Evolutionary conservation across 1,139 yeast genomes (phyloP).

Genomic region (Taphrina sp.): DNA sequence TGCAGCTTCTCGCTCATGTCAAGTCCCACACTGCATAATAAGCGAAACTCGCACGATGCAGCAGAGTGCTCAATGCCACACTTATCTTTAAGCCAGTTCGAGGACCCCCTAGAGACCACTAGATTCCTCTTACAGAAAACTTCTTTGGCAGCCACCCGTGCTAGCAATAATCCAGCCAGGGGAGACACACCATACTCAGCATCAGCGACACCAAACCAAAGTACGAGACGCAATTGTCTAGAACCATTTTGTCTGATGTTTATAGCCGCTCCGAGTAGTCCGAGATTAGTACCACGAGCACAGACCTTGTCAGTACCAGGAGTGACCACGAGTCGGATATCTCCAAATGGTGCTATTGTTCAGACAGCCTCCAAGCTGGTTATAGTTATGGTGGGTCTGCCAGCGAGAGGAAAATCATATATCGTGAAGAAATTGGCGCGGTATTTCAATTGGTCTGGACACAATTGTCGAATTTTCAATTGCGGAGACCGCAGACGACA

Average conservation of each 20-base stretch:
- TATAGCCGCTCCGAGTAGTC: constrained; percentile 31
- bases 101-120: constrained; percentile 22
- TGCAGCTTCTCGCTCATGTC: too few species aligned
- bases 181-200: constrained; percentile 28
- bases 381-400: constrained; percentile 91
- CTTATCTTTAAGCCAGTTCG: too few species aligned
- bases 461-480: constrained; percentile 83
- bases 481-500: constrained; percentile 86
- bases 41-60: too few species aligned
- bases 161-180: not conserved
- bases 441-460: constrained; percentile 88
- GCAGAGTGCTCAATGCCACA: too few species aligned
- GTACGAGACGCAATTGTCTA: too few species aligned
- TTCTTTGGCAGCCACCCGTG: constrained; percentile 8
- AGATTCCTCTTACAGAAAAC: constrained; percentile 29
- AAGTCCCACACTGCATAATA: too few species aligned
- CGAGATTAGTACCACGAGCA: constrained; percentile 28
- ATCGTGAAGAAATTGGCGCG: constrained; percentile 86
- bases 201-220: constrained; percentile 29
- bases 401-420: constrained; percentile 90
- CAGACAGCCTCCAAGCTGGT: constrained; percentile 55
- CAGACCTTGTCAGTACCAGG: constrained; percentile 85
- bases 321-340: constrained; percentile 73
- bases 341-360: constrained; percentile 49
- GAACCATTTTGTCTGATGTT: too few species aligned